A percentile compares a stretch with the other conserved stretches of the same genome.
Conservation (phyloP, 768 basidiomycete genomes). For the Tulasnella sp. region DNA sequence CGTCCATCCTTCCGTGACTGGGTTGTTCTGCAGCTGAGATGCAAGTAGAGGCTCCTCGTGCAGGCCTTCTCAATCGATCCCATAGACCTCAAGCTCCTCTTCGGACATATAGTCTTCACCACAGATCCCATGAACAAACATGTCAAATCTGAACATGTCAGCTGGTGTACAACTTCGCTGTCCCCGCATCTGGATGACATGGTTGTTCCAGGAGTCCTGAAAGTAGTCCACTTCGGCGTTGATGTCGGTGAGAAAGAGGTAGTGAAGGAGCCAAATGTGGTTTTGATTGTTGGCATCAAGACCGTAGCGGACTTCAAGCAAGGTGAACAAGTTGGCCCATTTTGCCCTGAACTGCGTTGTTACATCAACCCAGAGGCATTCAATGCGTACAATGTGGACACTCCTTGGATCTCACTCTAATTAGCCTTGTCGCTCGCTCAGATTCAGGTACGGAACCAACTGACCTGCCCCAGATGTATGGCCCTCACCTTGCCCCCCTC, state of each 20-base stretch:
- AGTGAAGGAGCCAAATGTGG: constrained; percentile 25
- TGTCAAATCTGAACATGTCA: constrained; percentile 21
- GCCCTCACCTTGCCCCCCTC: constrained; percentile 11
- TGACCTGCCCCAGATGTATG: constrained; percentile 20
- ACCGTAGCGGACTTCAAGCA: constrained; percentile 20
- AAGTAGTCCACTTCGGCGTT: constrained; percentile 15
- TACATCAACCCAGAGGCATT: constrained; percentile 19
- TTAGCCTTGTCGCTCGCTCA: neutral
- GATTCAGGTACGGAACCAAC: neutral
- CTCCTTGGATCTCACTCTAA: constrained; percentile 4
- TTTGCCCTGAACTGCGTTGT: constrained; percentile 18
- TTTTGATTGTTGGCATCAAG: constrained; percentile 17
- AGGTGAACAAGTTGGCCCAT: constrained; percentile 16
- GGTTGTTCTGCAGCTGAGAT: neutral
- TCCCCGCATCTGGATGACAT: constrained; percentile 13
- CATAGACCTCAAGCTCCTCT: neutral
- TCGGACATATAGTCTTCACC: neutral
- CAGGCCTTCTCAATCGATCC: neutral
- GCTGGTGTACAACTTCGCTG: constrained; percentile 19
- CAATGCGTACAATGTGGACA: constrained; percentile 20
- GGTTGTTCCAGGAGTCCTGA: constrained; percentile 20
- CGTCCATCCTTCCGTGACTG: neutral
- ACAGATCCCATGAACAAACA: constrained; percentile 12
- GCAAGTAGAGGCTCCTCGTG: neutral
- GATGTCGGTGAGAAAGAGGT: constrained; percentile 20